phyloP scores from a whole-genome alignment of 176 grass and related monocot species.

The Oryza nivara region DNA sequence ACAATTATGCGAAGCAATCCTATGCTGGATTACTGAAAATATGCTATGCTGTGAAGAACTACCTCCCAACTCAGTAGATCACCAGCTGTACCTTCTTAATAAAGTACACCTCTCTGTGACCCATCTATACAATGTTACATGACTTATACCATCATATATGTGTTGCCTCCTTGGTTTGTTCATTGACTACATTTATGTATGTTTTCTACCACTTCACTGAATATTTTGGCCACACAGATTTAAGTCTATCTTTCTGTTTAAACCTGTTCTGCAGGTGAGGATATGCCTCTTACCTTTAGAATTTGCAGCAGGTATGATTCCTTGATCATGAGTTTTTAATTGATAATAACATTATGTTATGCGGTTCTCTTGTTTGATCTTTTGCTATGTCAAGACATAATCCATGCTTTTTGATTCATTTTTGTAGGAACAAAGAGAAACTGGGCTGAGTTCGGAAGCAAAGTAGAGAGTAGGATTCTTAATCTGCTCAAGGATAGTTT shows the following conservation, averaged over 20 bases:
- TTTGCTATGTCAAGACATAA: neutral
- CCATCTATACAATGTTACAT: conserved; percentile 19
- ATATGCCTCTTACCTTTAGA: conserved; percentile 67
- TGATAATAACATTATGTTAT: conserved; percentile 9
- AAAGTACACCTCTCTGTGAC: conserved; percentile 43
- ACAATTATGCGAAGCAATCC: conserved; percentile 63
- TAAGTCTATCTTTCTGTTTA: neutral
- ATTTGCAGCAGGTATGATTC: conserved; percentile 52
- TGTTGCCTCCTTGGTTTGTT: neutral
- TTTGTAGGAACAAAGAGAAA: conserved; percentile 54
- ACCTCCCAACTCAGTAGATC: conserved; percentile 28
- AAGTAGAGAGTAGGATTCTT: conserved; percentile 36
- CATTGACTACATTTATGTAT: neutral
- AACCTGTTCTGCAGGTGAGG: conserved; percentile 50
- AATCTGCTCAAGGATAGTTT: conserved; percentile 51
- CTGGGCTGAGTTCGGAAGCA: conserved; percentile 44
- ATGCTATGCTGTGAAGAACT: conserved; percentile 14
- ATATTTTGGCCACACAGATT: neutral
- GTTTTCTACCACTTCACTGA: neutral
- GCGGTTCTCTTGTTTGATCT: neutral
- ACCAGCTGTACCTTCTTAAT: conserved; percentile 50
- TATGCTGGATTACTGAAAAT: conserved; percentile 56
- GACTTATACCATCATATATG: neutral
- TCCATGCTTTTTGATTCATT: neutral
- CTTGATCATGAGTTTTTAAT: conserved; percentile 15